phyloP scores from a whole-genome alignment of 176 grass and related monocot species.

The Secale cereale region DNA sequence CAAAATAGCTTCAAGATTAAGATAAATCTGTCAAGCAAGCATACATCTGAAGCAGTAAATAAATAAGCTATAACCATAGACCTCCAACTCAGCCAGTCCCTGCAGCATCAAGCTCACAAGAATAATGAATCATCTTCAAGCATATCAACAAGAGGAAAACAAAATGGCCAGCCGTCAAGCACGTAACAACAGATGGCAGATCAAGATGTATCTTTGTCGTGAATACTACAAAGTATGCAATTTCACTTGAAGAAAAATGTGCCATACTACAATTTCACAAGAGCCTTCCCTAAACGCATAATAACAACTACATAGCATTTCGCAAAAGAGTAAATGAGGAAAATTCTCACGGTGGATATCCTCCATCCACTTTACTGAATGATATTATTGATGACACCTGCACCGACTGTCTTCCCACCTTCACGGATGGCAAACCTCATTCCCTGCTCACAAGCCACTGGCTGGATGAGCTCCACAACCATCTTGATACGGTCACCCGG shows the following conservation, averaged over 20 bases:
- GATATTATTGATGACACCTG: constrained; percentile 73
- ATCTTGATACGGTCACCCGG: constrained; percentile 87
- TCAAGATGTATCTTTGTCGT: constrained; percentile 33
- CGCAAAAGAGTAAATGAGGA: constrained; percentile 42
- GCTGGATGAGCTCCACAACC: constrained; percentile 79
- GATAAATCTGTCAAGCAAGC: constrained; percentile 8
- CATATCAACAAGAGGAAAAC: constrained; percentile 16
- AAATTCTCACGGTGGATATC: constrained; percentile 37
- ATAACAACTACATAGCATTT: constrained; percentile 59
- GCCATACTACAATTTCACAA: constrained; percentile 57
- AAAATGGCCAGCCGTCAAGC: constrained; percentile 4
- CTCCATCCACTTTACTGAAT: constrained; percentile 50
- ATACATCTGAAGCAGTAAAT: neutral
- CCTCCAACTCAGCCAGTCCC: neutral
- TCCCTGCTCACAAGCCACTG: constrained; percentile 71
- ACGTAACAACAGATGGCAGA: neutral
- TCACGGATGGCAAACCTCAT: constrained; percentile 92
- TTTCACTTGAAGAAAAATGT: constrained; percentile 53
- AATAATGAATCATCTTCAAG: constrained; percentile 30
- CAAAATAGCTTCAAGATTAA: neutral
- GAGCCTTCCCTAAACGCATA: constrained; percentile 46
- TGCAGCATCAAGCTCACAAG: neutral
- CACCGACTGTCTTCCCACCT: constrained; percentile 86
- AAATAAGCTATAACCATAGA: neutral
- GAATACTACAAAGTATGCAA: constrained; percentile 53